Conservation (phyloP, 306 rosid genomes). For the Psophocarpus tetragonolobus region DNA sequence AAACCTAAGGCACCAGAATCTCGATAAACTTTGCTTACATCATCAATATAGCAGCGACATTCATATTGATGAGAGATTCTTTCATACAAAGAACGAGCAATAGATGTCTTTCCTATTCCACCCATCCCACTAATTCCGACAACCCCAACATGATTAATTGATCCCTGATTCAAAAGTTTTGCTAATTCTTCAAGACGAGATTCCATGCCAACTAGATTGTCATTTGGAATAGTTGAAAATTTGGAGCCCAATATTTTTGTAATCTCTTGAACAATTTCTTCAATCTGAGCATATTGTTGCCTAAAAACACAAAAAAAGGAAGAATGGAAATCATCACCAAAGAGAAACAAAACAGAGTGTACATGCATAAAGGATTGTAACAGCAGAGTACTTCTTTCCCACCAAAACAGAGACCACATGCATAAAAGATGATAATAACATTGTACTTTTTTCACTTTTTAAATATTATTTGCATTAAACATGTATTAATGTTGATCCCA, state of each 20-base stretch:
- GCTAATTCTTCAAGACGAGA: not conserved
- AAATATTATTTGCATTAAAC: not conserved
- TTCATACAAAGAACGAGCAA: not conserved
- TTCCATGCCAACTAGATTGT: not conserved
- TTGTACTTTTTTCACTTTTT: not conserved
- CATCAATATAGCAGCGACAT: not conserved
- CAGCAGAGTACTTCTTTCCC: not conserved
- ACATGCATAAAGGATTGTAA: not conserved
- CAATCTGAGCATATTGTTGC: not conserved
- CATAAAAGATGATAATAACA: not conserved
- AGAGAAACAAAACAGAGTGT: not conserved
- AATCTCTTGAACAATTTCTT: not conserved
- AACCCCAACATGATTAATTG: not conserved
- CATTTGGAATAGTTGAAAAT: not conserved
- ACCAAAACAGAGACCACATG: not conserved
- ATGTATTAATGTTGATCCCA: too few relatives aligned
- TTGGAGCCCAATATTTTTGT: not conserved
- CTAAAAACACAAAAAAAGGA: not conserved
- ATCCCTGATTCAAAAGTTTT: not conserved
- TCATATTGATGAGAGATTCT: not conserved
- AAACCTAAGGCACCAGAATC: not conserved
- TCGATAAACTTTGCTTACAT: constrained; percentile 2
- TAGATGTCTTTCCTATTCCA: constrained; percentile 12
- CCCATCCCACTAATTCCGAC: not conserved
- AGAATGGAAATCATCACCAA: not conserved